phyloP scores from a whole-genome alignment of 2,329 filamentous ascomycete genomes.

The Colletotrichum sp. region DNA sequence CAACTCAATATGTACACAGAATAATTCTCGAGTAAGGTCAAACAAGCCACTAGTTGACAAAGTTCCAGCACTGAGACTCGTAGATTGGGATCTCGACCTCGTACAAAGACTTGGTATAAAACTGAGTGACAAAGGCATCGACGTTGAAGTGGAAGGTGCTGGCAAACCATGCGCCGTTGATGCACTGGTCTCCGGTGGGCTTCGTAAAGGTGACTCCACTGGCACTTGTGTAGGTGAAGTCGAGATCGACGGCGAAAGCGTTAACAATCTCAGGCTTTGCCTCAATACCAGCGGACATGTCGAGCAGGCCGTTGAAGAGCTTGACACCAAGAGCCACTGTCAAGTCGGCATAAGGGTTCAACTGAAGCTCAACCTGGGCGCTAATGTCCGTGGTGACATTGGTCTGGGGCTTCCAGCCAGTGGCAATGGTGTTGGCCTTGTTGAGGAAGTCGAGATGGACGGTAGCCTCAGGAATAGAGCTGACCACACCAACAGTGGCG shows the following conservation, averaged over 20 bases:
- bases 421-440: slow-evolving; percentile 28
- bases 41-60: not conserved
- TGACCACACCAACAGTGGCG: slow-evolving; percentile 32
- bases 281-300: slow-evolving; percentile 41
- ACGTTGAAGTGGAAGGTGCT: slow-evolving; percentile 20
- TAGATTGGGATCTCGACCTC: slow-evolving; percentile 11
- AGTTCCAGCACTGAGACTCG: slow-evolving; percentile 22
- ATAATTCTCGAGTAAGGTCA: not conserved
- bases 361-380: slow-evolving; percentile 32
- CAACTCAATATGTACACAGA: not conserved
- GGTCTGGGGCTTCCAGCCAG: slow-evolving; percentile 41
- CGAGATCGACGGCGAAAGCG: slow-evolving; percentile 38
- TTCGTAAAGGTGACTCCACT: slow-evolving; percentile 7
- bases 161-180: slow-evolving; percentile 23
- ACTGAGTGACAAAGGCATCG: slow-evolving; percentile 11
- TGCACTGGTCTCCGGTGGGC: not conserved
- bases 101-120: slow-evolving; percentile 20
- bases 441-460: slow-evolving; percentile 44
- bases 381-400: slow-evolving; percentile 34
- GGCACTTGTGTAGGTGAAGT: slow-evolving; percentile 10
- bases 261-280: slow-evolving; percentile 40
- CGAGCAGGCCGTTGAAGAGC: slow-evolving; percentile 38
- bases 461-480: slow-evolving; percentile 37
- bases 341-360: slow-evolving; percentile 38
- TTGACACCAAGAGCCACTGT: slow-evolving; percentile 43